Evolutionary conservation across 352 stramenopile species (phyloP), one percentile per base, ranked within the genome.

Genomic region (Blastocystis hominis): DNA sequence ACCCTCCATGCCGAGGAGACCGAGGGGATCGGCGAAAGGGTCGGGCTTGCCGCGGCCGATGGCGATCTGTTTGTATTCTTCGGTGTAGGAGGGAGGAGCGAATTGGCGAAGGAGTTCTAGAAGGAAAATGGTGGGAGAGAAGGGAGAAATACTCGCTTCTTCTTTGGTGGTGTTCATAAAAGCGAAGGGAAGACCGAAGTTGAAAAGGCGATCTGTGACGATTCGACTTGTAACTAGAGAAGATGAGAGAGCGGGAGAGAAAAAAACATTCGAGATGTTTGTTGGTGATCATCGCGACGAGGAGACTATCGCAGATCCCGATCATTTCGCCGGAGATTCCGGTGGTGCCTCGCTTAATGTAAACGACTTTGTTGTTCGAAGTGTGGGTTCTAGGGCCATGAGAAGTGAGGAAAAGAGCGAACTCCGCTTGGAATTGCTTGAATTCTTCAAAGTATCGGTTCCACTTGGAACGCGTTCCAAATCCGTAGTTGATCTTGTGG

Each of bases 311-410:
- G 56, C 72, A 84, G 55, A 84, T 84, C 1, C 72, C 72, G 44
- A 84, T 84, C 4, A 84, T 63, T 34, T 84, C 20, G n/a, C 72
- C 72, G 13, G 72, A 56, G 36, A 84, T 66, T n/a, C 72, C 72
- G 0, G 72, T 84, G 50, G 72, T 84, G 4, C 72, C 72, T 15
- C 72, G 50, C 36, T 84, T 84, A 13, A 84, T 15, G 44, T 84
- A 84, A 24, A 69, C 53, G 34, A 84, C 53, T 34, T 63, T 84
- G 20, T 84, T 30, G 7, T 13, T 24, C 7, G 72, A 54, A 7
- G 44, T 84, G 34, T 61, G 24, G 24, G 24, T 30, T 30, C 24
- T 68, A 40, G 15, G 59, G 10, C 30, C 34, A 68, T 68, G 9
- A 34, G 2, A 17, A 15, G 30, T 38, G 13, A 17, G 59, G 2